phyloP scores from a whole-genome alignment of 1,139 yeast genomes.

The Ashbya aceris region DNA sequence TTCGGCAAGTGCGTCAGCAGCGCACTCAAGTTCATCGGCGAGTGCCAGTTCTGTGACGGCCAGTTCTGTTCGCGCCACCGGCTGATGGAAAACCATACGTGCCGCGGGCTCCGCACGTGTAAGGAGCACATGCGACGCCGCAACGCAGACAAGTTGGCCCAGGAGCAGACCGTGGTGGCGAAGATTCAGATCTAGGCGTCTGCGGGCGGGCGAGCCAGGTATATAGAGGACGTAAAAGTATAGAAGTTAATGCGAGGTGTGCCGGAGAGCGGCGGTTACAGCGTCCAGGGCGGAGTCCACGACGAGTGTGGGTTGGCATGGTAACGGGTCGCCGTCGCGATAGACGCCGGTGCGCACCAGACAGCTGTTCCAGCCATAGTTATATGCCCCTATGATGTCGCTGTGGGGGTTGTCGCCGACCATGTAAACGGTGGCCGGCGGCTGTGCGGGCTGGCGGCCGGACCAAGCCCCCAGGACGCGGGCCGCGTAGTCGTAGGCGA shows the following conservation, averaged over 20 bases:
- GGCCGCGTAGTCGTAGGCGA: conserved; percentile 82
- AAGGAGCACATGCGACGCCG: conserved; percentile 70
- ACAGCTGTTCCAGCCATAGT: conserved; percentile 79
- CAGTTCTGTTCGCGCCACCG: conserved; percentile 85
- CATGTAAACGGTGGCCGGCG: conserved; percentile 57
- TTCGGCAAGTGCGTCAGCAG: conserved; percentile 52
- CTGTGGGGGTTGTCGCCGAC: conserved; percentile 94
- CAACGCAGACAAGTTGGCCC: conserved; percentile 38
- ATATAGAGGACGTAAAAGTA: not conserved
- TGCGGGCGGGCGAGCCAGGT: not conserved
- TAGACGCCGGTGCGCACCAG: conserved; percentile 85
- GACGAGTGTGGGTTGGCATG: conserved; percentile 32
- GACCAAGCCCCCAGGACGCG: conserved; percentile 55
- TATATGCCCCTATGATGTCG: conserved; percentile 83
- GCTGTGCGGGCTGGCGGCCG: conserved; percentile 16
- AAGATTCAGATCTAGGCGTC: conserved; percentile 29
- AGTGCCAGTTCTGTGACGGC: conserved; percentile 78
- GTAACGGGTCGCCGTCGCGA: conserved; percentile 52
- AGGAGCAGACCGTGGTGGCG: conserved; percentile 39
- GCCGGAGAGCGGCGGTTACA: not conserved
- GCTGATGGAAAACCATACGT: conserved; percentile 73
- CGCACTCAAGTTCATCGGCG: conserved; percentile 79
- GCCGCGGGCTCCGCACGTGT: conserved; percentile 70
- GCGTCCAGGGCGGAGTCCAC: conserved; percentile 27
- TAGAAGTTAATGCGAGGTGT: not conserved